A percentile compares a stretch with the other conserved stretches of the same genome.
phyloP scores from a whole-genome alignment of 345 rosid species.

The Euclidium syriacum region DNA sequence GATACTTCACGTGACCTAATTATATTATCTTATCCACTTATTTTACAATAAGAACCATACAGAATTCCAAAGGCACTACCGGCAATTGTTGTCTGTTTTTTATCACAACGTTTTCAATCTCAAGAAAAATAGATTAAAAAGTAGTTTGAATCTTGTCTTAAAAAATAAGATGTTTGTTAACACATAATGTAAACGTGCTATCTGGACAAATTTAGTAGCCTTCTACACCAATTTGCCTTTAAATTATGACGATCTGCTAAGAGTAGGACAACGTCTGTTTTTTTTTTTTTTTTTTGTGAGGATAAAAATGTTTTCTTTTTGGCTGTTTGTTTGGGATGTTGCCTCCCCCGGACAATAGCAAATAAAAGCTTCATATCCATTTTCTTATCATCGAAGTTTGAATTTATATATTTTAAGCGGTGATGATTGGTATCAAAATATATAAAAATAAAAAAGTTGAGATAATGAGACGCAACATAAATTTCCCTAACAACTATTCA shows the following conservation, averaged over 20 bases:
- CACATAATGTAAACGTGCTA: too few relatives aligned
- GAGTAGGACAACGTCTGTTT: neutral
- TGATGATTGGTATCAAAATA: too few relatives aligned
- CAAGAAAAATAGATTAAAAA: neutral
- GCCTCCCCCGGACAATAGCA: slow-evolving; percentile 22
- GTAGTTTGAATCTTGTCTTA: neutral
- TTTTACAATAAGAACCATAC: neutral
- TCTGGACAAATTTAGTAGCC: neutral
- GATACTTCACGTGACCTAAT: slow-evolving; percentile 19
- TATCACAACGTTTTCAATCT: too few relatives aligned
- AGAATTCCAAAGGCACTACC: neutral
- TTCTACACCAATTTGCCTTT: neutral
- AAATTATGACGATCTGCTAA: neutral
- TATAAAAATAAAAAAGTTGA: too few relatives aligned
- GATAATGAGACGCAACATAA: too few relatives aligned
- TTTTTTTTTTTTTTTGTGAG: neutral
- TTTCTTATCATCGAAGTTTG: too few relatives aligned
- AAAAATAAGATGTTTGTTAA: too few relatives aligned
- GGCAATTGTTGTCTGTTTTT: neutral
- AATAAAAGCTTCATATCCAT: neutral
- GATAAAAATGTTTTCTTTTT: neutral
- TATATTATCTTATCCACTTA: neutral
- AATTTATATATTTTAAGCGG: too few relatives aligned
- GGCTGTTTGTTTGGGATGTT: slow-evolving; percentile 15
- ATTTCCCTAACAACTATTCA: too few relatives aligned